Conservation (phyloP, 257 asterid species). For the Nemophila menziesii region DNA sequence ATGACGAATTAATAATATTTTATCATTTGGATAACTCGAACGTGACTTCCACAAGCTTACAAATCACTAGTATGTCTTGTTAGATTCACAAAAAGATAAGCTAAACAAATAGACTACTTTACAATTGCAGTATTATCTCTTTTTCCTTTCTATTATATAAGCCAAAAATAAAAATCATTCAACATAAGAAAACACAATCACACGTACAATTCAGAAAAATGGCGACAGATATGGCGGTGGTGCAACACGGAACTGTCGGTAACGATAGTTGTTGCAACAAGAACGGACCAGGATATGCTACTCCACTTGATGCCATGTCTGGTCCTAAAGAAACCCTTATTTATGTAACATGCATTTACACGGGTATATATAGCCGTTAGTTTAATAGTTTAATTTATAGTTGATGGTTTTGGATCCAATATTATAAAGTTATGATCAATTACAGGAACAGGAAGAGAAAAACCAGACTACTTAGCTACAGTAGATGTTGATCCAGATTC, state of each 20-base stretch:
- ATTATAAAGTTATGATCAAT: constrained; percentile 2
- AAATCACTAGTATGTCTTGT: too few relatives aligned
- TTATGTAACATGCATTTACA: constrained; percentile 80
- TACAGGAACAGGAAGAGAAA: constrained; percentile 67
- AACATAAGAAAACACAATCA: neutral
- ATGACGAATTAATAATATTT: too few relatives aligned
- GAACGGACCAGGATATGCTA: constrained; percentile 85
- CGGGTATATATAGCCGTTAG: constrained; percentile 26
- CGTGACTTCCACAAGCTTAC: too few relatives aligned
- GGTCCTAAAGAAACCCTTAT: constrained; percentile 84
- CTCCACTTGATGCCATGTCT: constrained; percentile 85
- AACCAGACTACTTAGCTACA: constrained; percentile 92
- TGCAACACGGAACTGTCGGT: constrained; percentile 28
- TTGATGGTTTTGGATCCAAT: neutral
- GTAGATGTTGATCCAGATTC: constrained; percentile 81
- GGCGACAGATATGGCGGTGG: constrained; percentile 49
- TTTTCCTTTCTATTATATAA: too few relatives aligned
- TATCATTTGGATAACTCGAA: too few relatives aligned
- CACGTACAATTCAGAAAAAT: constrained; percentile 15
- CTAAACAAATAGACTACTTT: neutral
- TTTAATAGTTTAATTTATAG: neutral
- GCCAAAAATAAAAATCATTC: neutral
- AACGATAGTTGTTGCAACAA: constrained; percentile 37
- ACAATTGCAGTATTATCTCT: neutral
- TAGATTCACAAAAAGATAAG: neutral